These are phyloP conservation scores for Aspergillus pseudoterreus DNA, from an alignment of 2,329 filamentous ascomycete species.

Conservation along the genomic window DNA sequence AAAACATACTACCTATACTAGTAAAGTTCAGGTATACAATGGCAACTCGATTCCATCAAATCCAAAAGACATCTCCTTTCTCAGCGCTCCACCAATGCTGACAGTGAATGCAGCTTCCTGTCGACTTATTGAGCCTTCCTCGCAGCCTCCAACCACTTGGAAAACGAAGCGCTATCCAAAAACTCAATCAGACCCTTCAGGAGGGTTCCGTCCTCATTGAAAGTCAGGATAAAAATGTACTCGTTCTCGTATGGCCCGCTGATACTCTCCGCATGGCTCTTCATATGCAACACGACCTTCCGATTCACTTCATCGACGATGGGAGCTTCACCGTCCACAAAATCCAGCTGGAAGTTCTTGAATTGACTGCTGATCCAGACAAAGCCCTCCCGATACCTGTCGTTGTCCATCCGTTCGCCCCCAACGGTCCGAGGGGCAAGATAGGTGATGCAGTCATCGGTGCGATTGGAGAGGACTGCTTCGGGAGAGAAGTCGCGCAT, in stretches of 20 bases:
- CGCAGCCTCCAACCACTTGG: neutral
- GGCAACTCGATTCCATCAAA: no score
- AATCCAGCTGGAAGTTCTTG: neutral
- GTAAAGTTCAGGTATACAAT: no score
- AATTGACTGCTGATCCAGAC: neutral
- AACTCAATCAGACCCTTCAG: neutral
- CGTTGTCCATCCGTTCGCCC: neutral
- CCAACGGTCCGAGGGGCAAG: neutral
- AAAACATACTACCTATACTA: no score
- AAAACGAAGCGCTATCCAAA: neutral
- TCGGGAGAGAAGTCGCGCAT: neutral
- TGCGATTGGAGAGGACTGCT: neutral
- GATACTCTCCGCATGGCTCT: neutral
- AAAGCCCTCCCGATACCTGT: neutral
- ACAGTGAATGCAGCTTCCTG: no score
- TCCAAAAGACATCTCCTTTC: no score
- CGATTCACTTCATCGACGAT: neutral
- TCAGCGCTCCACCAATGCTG: no score
- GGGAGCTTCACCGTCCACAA: neutral
- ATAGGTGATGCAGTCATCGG: neutral
- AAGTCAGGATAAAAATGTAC: neutral
- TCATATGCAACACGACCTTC: neutral
- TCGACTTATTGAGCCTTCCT: neutral
- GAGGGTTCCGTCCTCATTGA: neutral
- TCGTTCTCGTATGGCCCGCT: neutral